phyloP scores from a whole-genome alignment of 2,329 filamentous ascomycete genomes.

The Cladophialophora yegresii region DNA sequence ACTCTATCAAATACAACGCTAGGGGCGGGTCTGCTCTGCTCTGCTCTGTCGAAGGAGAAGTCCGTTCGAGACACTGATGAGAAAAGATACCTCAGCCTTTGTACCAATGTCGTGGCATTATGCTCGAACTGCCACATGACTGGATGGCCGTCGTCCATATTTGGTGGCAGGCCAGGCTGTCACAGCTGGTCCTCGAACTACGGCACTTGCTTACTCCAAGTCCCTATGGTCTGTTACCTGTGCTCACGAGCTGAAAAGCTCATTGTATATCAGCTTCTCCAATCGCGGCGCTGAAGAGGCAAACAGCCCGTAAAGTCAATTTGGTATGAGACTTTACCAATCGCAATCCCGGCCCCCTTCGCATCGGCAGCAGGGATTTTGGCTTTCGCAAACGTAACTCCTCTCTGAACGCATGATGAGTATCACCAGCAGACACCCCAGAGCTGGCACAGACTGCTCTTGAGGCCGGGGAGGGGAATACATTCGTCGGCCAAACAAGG shows the following conservation, averaged over 20 bases:
- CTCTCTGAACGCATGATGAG: no score
- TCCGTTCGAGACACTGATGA: constrained; percentile 4
- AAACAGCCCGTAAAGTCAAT: constrained; percentile 19
- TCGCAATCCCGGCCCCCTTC: constrained; percentile 1
- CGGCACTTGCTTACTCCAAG: no score
- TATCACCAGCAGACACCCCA: no score
- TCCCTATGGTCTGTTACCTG: no score
- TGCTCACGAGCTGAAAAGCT: constrained; percentile 5
- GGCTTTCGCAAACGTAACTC: neutral
- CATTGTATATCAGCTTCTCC: constrained; percentile 6
- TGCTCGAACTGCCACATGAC: constrained; percentile 3
- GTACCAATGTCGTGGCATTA: constrained; percentile 12
- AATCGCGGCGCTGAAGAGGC: constrained; percentile 6
- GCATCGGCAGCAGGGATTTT: constrained; percentile 4
- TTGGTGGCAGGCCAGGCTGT: no score
- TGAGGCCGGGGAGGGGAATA: neutral
- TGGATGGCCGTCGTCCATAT: constrained; percentile 5
- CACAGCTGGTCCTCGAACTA: neutral
- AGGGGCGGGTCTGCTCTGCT: constrained; percentile 4
- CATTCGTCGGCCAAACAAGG: neutral
- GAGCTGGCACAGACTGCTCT: neutral
- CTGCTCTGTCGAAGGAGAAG: neutral
- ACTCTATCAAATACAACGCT: neutral
- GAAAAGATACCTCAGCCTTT: neutral
- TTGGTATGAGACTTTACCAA: constrained; percentile 15